A percentile compares a stretch with the other conserved stretches of the same genome.
These are phyloP conservation scores for Symbiotaphrina buchneri DNA, from an alignment of 495 filamentous ascomycete species.

Conservation along the genomic window DNA sequence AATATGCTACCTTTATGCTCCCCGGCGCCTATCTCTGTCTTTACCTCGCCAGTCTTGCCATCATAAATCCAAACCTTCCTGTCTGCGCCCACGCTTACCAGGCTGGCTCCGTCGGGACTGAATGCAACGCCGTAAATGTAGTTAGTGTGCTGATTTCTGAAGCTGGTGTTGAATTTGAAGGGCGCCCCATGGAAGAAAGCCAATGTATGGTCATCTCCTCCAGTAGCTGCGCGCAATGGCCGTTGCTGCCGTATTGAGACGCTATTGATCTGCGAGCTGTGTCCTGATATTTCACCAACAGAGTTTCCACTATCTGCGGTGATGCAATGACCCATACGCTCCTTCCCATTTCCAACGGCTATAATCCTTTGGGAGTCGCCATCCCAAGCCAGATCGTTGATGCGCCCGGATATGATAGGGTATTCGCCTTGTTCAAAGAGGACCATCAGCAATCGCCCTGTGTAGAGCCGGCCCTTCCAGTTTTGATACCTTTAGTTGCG, in stretches of 20 bases:
- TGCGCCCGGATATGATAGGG: conserved; percentile 78
- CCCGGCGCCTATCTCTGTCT: conserved; percentile 53
- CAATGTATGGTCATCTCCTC: conserved; percentile 65
- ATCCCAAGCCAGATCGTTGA: conserved; percentile 94
- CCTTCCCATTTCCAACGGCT: conserved; percentile 84
- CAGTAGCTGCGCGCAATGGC: conserved; percentile 75
- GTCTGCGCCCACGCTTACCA: conserved; percentile 83
- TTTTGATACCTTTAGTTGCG: conserved; percentile 31
- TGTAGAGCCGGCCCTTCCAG: neutral
- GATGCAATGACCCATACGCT: conserved; percentile 83
- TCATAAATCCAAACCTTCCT: conserved; percentile 82
- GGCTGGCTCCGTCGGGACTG: conserved; percentile 62
- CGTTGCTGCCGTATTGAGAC: conserved; percentile 79
- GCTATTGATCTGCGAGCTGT: conserved; percentile 73
- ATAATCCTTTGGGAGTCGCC: conserved; percentile 92
- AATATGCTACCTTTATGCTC: conserved; percentile 87
- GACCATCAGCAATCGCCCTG: too few species aligned
- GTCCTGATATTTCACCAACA: conserved; percentile 81
- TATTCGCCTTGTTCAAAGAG: conserved; percentile 88
- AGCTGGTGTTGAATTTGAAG: conserved; percentile 70
- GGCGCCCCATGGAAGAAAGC: conserved; percentile 88
- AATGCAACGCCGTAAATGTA: conserved; percentile 80
- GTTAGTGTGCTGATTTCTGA: conserved; percentile 60
- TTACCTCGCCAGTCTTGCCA: conserved; percentile 76
- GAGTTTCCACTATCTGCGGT: conserved; percentile 90